A percentile compares a stretch with the other conserved stretches of the same genome.
Evolutionary conservation across 1,284 basidiomycete genomes (phyloP).

Genomic region (Athelia sp.): DNA sequence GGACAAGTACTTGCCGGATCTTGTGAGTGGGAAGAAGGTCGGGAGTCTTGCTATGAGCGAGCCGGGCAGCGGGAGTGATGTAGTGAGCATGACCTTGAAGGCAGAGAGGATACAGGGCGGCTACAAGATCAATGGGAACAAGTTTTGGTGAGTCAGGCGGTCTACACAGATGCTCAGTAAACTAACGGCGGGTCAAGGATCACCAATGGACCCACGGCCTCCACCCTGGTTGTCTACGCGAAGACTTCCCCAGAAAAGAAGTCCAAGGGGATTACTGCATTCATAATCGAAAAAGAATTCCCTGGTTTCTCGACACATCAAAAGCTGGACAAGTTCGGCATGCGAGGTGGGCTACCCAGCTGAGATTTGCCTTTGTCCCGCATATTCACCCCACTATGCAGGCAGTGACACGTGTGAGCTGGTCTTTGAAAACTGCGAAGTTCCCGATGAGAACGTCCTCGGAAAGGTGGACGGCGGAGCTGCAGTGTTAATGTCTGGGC

Average conservation of each 20-base stretch:
- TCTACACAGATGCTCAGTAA: background rate
- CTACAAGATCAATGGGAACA: constrained; percentile 83
- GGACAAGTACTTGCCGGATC: constrained; percentile 80
- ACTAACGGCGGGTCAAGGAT: constrained; percentile 55
- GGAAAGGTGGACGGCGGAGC: constrained; percentile 79
- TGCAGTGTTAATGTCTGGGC: constrained; percentile 88
- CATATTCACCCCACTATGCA: background rate
- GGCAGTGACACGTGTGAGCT: constrained; percentile 91
- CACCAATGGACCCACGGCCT: constrained; percentile 89
- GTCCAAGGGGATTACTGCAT: constrained; percentile 90
- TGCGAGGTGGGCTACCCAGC: constrained; percentile 67
- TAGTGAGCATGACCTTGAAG: constrained; percentile 84
- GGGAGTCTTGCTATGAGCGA: constrained; percentile 95
- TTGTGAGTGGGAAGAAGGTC: constrained; percentile 80
- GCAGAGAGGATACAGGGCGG: constrained; percentile 75
- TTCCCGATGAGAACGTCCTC: constrained; percentile 85
- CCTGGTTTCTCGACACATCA: constrained; percentile 86
- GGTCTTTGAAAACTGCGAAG: constrained; percentile 87
- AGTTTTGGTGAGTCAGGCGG: constrained; percentile 70
- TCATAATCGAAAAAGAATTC: constrained; percentile 81
- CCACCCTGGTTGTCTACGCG: constrained; percentile 90
- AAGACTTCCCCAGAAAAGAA: constrained; percentile 78
- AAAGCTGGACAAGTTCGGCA: constrained; percentile 93
- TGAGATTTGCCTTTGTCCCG: too few relatives aligned
- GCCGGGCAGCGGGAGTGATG: constrained; percentile 86